Evolutionary conservation across 805 yeast genomes (phyloP), one percentile per base, ranked within the genome.

Genomic region (Tetrapisispora arboricola): DNA sequence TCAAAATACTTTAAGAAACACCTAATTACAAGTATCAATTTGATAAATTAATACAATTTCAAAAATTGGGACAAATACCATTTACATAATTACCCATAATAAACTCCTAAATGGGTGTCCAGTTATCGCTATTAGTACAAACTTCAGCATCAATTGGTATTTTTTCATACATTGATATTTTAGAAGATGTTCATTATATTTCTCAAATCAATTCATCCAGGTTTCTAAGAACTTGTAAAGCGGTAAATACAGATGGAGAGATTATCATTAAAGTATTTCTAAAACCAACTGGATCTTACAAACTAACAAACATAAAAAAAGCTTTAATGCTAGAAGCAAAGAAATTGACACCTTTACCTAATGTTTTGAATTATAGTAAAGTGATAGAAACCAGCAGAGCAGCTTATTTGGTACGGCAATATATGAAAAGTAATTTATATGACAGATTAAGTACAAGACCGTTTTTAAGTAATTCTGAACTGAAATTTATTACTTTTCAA

Each of bases 61-160:
- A n/a, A n/a, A n/a, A n/a, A n/a, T n/a, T n/a, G n/a, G n/a, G n/a
- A n/a, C n/a, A n/a, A n/a, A n/a, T n/a, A n/a, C n/a, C n/a, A n/a
- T n/a, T n/a, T n/a, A n/a, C n/a, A n/a, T n/a, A n/a, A n/a, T n/a
- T n/a, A n/a, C n/a, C n/a, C n/a, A n/a, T n/a, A n/a, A n/a, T n/a
- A n/a, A n/a, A n/a, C n/a, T n/a, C n/a, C n/a, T n/a, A n/a, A 20
- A 87, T 88, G 96, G 96, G 96, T 13, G 85, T 84, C 12, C 84
- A 83, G 56, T 65, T 90, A 45, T 88, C 96, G 1, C 67, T 84
- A 26, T 64, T 86, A 57, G 84, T 95, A 9, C 96, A 95, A 11
- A 78, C 94, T 3, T 86, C 95, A 1, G 87, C 94, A 3, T 84
- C 96, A 1, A 84, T 90, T 52, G 95, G 94, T 6, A 71, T 87